Base-by-base conservation (phyloP, 2,329 filamentous ascomycete species). In the Trichoderma sp. region DNA sequence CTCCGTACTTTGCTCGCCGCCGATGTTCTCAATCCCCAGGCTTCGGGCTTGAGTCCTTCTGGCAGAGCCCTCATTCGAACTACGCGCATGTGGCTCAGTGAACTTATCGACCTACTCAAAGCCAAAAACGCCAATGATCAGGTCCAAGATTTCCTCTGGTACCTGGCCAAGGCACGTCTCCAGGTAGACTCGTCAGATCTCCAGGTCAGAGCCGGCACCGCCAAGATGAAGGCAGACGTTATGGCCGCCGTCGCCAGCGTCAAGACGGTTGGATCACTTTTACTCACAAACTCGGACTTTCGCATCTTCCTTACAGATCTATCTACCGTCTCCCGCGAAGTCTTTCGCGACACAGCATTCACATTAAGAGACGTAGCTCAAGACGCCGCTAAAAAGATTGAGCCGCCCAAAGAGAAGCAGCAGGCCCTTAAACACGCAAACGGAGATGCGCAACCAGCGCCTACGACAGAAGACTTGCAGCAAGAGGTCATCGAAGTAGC, bases 81-180 rank as follows among this genome's bases (percentile, higher is more conserved):
- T 77, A 85, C 86, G 63, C 93, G 92, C 79, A 86, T 91, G 75
- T 95, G 90, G 88, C 84, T 98, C 8, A 87, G 90, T 71, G 87
- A 95, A 71, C 90, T 97, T 79, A 95, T 97, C 76, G 89, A 93
- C n/a, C 82, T 97, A 6, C 80, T 98, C 59, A 86, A 89, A 70
- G 86, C 94, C 81, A 98, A 98, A 84, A 98, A 98, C 80, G 84
- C 85, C 73, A 82, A 88, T 17, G 94, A 98, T 80, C 92, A 97
- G 79, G 88, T 98, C 20, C 95, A 98, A 80, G 93, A 98, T 77
- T 93, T 98, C 74, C 85, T 97, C 50, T 98, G 94, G 94, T 94
- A 91, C 76, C 81, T 97, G 61, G 84, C 90, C 74, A 92, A 93
- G 78, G 91, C 93, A n/a, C 88, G 88, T 39, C 83, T 96, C 6